These are phyloP conservation scores for Clitoria ternatea DNA, from an alignment of 306 rosid species.

Conservation along the genomic window DNA sequence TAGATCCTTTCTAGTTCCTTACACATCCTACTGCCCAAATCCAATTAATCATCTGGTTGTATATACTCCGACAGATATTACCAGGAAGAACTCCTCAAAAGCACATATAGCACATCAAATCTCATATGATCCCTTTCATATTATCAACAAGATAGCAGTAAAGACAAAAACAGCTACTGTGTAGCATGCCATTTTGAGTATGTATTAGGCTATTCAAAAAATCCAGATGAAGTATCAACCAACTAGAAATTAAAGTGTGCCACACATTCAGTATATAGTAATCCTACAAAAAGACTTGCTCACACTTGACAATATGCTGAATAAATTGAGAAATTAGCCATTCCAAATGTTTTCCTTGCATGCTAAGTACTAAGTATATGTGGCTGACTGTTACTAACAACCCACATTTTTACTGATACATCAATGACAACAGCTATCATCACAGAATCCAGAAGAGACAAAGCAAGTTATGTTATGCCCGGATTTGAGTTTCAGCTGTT, in stretches of 20 bases:
- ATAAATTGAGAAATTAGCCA: slow-evolving; percentile 37
- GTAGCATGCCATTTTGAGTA: slow-evolving; percentile 4
- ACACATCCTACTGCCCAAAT: background rate
- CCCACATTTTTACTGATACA: background rate
- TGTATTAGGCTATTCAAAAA: background rate
- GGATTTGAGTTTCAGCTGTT: background rate
- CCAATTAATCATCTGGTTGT: background rate
- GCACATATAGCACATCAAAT: no score
- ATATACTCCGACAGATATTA: no score
- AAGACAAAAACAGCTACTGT: background rate
- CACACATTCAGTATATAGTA: background rate
- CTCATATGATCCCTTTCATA: background rate
- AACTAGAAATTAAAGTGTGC: background rate
- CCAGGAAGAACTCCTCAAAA: no score
- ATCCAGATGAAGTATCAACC: background rate
- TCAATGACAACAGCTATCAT: background rate
- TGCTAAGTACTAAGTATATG: background rate
- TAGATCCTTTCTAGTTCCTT: background rate
- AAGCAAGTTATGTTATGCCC: background rate
- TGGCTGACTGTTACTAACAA: background rate
- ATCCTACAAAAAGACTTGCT: background rate
- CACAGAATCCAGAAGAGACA: background rate
- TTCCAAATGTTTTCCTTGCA: background rate
- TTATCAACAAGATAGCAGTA: background rate
- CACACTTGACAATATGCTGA: slow-evolving; percentile 29